These are phyloP conservation scores for Scopulariopsis brevicaulis DNA, from an alignment of 2,329 filamentous ascomycete species.

Conservation along the genomic window DNA sequence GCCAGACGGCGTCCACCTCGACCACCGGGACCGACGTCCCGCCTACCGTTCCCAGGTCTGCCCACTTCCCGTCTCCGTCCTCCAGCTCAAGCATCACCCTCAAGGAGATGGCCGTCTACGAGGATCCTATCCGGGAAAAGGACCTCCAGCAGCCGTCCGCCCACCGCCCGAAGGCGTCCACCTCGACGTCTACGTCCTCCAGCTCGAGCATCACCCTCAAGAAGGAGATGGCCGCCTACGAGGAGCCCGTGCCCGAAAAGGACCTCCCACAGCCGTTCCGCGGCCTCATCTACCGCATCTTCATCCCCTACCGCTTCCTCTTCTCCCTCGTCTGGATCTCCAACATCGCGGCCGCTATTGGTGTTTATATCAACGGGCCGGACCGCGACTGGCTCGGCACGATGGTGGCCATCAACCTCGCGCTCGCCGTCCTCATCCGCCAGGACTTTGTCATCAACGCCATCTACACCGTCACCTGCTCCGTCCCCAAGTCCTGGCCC, in stretches of 20 bases:
- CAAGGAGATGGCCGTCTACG: not conserved
- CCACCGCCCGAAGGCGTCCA: no score
- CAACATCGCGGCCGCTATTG: constrained; percentile 36
- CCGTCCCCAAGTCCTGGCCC: constrained; percentile 31
- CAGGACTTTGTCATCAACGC: constrained; percentile 42
- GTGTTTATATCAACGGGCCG: constrained; percentile 23
- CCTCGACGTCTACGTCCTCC: not conserved
- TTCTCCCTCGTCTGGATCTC: constrained; percentile 39
- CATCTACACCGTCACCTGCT: constrained; percentile 33
- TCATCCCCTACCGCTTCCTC: constrained; percentile 43
- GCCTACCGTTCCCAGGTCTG: no score
- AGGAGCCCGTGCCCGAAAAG: constrained; percentile 26
- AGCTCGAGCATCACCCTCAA: not conserved
- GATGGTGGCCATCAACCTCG: constrained; percentile 35
- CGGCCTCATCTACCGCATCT: constrained; percentile 28
- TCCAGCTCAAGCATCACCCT: not conserved
- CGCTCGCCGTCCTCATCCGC: constrained; percentile 36
- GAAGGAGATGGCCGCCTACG: constrained; percentile 13
- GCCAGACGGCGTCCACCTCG: not conserved
- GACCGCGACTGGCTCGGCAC: constrained; percentile 24
- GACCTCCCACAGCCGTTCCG: constrained; percentile 23
- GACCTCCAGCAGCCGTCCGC: no score
- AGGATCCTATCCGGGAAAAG: no score
- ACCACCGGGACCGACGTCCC: not conserved
- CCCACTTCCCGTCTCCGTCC: no score